Base-by-base conservation (phyloP, 2,329 filamentous ascomycete species). In the Verticillium nonalfalfae region DNA sequence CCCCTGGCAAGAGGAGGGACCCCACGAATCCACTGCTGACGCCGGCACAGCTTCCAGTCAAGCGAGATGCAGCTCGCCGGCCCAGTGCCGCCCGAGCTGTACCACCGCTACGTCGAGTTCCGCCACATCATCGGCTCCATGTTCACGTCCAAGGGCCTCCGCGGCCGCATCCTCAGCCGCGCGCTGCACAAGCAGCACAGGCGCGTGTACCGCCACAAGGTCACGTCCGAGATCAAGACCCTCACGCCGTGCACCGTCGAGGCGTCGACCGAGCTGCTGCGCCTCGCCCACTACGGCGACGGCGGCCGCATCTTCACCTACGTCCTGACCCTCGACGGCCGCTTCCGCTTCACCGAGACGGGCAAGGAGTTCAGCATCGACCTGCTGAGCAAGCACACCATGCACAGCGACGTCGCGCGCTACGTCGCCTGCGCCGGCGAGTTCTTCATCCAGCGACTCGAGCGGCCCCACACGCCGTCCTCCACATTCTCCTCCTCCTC, bases 331-430 rank as follows among this genome's bases (percentile, higher is more conserved):
- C 82, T 97, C 6, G 94, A 98, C 70, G 90, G 89, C 5, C 81
- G 94, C 59, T 85, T 96, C 71, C 89, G 93, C 54, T 97, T 97
- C 75, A 97, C 94, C 1, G 94, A 97, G 74, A 98, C 94, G 0
- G 94, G 94, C 34, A 95, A 95, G 68, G 93, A 97, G 70, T 97
- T 97, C 62, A 92, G 93, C 59, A 92, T 98, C 68, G 94, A 97
- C 75, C 80, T 97, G 73, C 77, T 98, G 68, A 93, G 89, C 74
- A 98, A 98, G 73, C 94, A 98, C 74, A 96, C 92, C 52, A 97
- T 98, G 92, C 94, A 98, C 77, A 94, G 91, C 66, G 89, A 97
- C 73, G 93, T 97, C 1, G 90, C 88, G 39, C 90, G 91, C 1
- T 97, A 97, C 73, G 91, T 97, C 65, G 94, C 93, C 18, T 97